Base-by-base conservation (phyloP, 345 rosid species). In the Sonneratia caseolaris region DNA sequence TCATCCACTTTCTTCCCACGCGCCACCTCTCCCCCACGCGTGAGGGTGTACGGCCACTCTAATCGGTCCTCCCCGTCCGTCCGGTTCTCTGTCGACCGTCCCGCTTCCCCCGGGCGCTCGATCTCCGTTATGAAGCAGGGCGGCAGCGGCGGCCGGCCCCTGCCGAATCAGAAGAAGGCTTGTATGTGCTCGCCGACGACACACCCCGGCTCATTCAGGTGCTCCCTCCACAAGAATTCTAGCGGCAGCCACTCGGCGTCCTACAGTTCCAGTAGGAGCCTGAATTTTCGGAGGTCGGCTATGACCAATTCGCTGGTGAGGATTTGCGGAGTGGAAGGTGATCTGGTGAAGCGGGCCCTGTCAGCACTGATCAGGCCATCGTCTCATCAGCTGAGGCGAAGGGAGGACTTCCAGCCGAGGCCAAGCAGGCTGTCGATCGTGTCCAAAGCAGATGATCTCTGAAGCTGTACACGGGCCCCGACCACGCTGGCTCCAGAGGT, bases 301-400 rank as follows among this genome's bases (percentile, higher is more conserved):
- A 87, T 87, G 89, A 85, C 79, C 75, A 87, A 87, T 68, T 85
- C 91, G 7, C 76, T 87, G 6, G 89, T 83, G 35, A 85, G 91
- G 69, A 85, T 87, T 59, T 79, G 87, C n/a, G 89, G 91, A 36
- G 89, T 87, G 32, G 91, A 87, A 64, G 91, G 91, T 19, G 91
- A 87, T 67, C 73, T 80, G 85, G 87, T 87, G 35, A 87, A 75
- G 61, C 78, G 91, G 78, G 87, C 89, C 2, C 68, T 85, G 37
- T 70, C 87, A 2, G 89, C 89, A 7, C 69, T 87, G 77, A 87
- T 87, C n/a, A 72, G 89, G 16, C 91, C 91, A 4, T 87, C 89
- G 5, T 85, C 91, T 4, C 87, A 87, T 71, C 86, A 84, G 74
- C 84, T 82, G 47, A 76, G 84, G 75, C 83, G 89, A 10, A 73